Conservation (phyloP, 1,284 basidiomycete species). For the Malassezia sp. region DNA sequence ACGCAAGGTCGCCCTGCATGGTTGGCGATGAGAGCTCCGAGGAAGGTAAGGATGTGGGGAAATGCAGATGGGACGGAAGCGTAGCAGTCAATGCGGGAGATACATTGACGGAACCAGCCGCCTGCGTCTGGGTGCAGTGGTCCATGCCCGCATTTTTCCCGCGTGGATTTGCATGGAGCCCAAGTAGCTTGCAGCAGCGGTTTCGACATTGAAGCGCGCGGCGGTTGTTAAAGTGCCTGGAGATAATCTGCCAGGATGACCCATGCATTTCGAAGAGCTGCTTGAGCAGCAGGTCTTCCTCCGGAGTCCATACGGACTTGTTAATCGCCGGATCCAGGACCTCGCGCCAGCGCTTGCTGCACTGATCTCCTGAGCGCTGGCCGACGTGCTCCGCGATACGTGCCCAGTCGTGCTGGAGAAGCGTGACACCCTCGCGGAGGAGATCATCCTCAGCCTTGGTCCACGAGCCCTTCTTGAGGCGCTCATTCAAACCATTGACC, state of each 20-base stretch:
- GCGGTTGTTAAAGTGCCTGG: conserved; percentile 13
- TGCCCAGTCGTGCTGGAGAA: conserved; percentile 10
- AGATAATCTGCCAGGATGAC: conserved; percentile 15
- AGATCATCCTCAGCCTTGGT: conserved; percentile 10
- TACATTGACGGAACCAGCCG: no score
- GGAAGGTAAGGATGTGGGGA: no score
- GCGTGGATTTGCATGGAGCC: conserved; percentile 7
- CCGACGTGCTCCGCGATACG: conserved; percentile 14
- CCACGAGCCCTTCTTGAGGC: conserved; percentile 17
- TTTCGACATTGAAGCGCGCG: conserved; percentile 17
- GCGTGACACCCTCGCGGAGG: conserved; percentile 11
- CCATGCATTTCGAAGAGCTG: conserved; percentile 12
- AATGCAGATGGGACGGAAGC: no score
- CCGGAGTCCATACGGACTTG: conserved; percentile 10
- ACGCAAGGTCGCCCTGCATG: no score
- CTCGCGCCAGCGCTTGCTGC: conserved; percentile 17
- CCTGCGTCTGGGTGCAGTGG: no score
- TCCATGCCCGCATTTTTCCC: no score
- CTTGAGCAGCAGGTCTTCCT: conserved; percentile 10
- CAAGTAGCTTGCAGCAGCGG: conserved; percentile 17
- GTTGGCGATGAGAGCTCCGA: no score
- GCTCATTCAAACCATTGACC: conserved; percentile 16
- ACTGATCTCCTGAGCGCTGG: conserved; percentile 17
- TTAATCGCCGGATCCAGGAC: conserved; percentile 16
- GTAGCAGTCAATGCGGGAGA: no score